A percentile compares a stretch with the other conserved stretches of the same genome.
These are phyloP conservation scores for Mycena alexandri DNA, from an alignment of 768 basidiomycete genomes.

Conservation along the genomic window DNA sequence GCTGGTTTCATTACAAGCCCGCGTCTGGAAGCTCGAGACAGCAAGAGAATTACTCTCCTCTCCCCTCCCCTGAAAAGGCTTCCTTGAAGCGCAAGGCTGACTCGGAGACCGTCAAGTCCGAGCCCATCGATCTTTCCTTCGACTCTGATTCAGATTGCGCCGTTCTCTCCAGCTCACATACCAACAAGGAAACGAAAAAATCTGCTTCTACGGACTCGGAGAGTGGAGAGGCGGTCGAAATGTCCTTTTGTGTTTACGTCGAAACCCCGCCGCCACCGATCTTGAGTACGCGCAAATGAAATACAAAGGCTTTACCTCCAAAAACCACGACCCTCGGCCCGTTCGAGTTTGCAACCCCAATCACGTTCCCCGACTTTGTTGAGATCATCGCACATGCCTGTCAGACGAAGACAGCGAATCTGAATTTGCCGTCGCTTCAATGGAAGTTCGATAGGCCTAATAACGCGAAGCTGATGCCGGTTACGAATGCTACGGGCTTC, in stretches of 20 bases:
- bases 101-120: background rate
- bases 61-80: constrained; percentile 1
- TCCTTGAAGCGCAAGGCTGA: background rate
- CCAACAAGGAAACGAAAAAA: background rate
- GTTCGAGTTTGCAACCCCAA: background rate
- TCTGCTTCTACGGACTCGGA: background rate
- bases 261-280: background rate
- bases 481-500: background rate
- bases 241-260: background rate
- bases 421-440: background rate
- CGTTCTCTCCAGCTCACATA: background rate
- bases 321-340: background rate
- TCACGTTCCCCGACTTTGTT: background rate
- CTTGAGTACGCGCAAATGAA: background rate
- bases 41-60: background rate
- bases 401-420: background rate
- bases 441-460: background rate
- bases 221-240: background rate
- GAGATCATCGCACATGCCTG: background rate
- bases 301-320: background rate
- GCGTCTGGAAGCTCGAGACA: background rate
- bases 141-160: background rate
- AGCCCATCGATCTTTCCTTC: background rate
- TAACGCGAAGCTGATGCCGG: background rate
- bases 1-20: background rate